Conservation (phyloP, 768 basidiomycete species). For the Agaricus subrufescens region DNA sequence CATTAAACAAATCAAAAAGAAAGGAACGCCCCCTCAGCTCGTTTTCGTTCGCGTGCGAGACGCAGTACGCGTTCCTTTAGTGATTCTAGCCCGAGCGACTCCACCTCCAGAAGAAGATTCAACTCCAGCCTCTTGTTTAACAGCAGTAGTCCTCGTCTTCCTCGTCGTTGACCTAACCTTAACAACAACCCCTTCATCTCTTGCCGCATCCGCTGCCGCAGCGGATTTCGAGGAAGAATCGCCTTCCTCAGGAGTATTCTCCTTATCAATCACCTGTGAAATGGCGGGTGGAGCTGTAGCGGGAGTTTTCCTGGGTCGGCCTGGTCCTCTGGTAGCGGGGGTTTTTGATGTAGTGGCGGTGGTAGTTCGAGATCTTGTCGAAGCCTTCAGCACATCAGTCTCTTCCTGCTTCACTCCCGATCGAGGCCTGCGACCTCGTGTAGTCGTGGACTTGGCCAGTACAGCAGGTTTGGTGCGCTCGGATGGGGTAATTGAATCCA, state of each 20-base stretch:
- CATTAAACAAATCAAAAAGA: background rate
- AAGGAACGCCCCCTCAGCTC: conserved; percentile 12
- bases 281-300: conserved; percentile 28
- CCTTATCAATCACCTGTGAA: conserved; percentile 30
- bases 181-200: conserved; percentile 22
- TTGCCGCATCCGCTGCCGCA: conserved; percentile 13
- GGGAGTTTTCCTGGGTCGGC: conserved; percentile 25
- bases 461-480: conserved; percentile 5
- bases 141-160: conserved; percentile 22
- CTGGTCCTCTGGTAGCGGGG: conserved; percentile 4
- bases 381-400: background rate
- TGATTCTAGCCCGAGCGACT: conserved; percentile 14
- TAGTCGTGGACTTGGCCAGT: conserved; percentile 13
- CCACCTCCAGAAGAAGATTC: conserved; percentile 3
- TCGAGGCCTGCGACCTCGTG: conserved; percentile 16
- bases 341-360: conserved; percentile 10
- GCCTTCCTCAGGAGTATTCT: conserved; percentile 26
- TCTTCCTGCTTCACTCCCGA: conserved; percentile 16
- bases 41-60: conserved; percentile 32
- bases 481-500: conserved; percentile 16
- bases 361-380: background rate
- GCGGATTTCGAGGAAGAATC: conserved; percentile 17
- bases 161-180: conserved; percentile 31
- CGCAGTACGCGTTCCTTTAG: conserved; percentile 24
- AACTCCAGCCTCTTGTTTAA: conserved; percentile 19